Base-by-base conservation (phyloP, 768 basidiomycete genomes). In the Baorangia bicolor region DNA sequence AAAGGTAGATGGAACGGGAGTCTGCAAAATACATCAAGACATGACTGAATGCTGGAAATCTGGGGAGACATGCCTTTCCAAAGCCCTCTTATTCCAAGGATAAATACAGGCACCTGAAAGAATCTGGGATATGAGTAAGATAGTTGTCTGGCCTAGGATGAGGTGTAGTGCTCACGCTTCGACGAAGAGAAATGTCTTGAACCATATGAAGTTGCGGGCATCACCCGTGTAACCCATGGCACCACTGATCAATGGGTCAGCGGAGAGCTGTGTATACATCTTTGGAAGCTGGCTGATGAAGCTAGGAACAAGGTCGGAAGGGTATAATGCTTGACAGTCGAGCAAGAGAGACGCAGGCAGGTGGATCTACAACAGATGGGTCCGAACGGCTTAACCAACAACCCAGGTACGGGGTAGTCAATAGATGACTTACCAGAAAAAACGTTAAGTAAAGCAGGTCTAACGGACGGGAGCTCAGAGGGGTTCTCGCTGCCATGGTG, bases 31-130 rank as follows among this genome's bases (percentile, higher is more conserved):
- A 27, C 18, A n/a, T 58, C 30, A 56, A 21, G 33, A 44, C 37
- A 43, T 11, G 14, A n/a, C 11, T 10, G 41, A 12, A 4, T 12
- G n/a, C 16, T 10, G 14, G 37, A 25, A 54, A 53, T n/a, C 8
- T 9, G 3, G 27, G 20, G 3, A 25, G 40, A 27, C 23, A 30
- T 60, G 81, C 88, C 81, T 62, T 74, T 77, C 77, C 80, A 86
- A 13, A 90, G 73, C 0, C 80, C 84, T 14, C 73, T 73, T 42
- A 81, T 77, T 13, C 87, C 89, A n/a, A 93, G 55, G 41, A 92
- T 61, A 66, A 93, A 93, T 0, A 86, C 79, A 0, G 93, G 93
- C 0, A 92, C 71, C 65, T 93, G 92, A 68, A 89, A 87, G 46
- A 82, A 57, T 16, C 86, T 49, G 33, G 0, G 30, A 14, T 14